Evolutionary conservation across 371 early-diverging fungal genomes (phyloP).

Genomic region (Apophysomyces ossiformis): DNA sequence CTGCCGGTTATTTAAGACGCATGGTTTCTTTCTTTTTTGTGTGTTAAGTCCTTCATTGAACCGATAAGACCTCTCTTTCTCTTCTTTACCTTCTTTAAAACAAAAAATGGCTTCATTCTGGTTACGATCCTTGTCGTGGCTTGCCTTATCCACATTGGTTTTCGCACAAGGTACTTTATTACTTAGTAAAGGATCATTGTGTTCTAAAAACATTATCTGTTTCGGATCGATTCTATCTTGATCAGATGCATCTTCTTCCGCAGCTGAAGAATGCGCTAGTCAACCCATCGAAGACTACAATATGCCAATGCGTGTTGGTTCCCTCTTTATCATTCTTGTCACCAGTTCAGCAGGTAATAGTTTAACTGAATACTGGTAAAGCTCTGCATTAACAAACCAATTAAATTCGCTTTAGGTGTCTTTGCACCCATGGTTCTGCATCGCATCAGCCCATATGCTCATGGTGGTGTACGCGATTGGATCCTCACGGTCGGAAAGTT

Average conservation of each 20-base stretch:
- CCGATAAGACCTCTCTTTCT: not conserved
- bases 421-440: slow-evolving; percentile 44
- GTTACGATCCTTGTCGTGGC: not conserved
- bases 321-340: slow-evolving; percentile 33
- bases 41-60: no score
- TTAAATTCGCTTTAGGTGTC: slow-evolving; percentile 23
- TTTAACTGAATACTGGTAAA: slow-evolving; percentile 1
- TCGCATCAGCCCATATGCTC: slow-evolving; percentile 30
- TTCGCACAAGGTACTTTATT: not conserved
- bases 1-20: not conserved
- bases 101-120: not conserved
- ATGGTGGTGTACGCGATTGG: slow-evolving; percentile 38
- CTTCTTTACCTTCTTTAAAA: not conserved
- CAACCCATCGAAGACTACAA: slow-evolving; percentile 36
- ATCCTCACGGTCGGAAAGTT: slow-evolving; percentile 48
- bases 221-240: not conserved
- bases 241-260: not conserved
- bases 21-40: no score
- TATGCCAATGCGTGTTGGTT: slow-evolving; percentile 38
- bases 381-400: slow-evolving; percentile 23
- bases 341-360: slow-evolving; percentile 26
- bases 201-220: not conserved
- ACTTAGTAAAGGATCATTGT: not conserved
- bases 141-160: not conserved
- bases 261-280: slow-evolving; percentile 29